phyloP scores from a whole-genome alignment of 2,329 filamentous ascomycete genomes.

The Hirsutella minnesotensis region DNA sequence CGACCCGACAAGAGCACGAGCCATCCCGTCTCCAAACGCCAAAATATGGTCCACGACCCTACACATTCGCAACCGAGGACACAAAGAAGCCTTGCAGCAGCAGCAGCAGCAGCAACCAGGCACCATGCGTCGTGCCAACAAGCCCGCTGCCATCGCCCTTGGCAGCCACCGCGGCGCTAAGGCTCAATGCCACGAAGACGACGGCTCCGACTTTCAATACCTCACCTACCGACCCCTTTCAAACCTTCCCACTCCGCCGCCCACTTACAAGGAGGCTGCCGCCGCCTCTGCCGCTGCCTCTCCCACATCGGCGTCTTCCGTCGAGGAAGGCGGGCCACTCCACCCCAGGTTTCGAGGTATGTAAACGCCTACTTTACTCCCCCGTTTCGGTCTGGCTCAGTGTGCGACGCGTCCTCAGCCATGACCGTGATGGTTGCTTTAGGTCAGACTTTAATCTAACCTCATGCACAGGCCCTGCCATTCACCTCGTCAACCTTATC shows the following conservation, averaged over 20 bases:
- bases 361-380: too few species aligned
- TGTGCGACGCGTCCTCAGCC: neutral
- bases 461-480: conserved; percentile 41
- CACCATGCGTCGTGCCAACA: conserved; percentile 4
- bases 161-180: neutral
- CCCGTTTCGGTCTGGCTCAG: neutral
- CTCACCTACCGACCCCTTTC: conserved; percentile 58
- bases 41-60: conserved; percentile 6
- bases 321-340: conserved; percentile 32
- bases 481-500: conserved; percentile 55
- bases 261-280: conserved; percentile 28
- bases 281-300: conserved; percentile 30
- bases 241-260: conserved; percentile 55
- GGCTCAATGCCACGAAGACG: conserved; percentile 17
- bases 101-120: conserved; percentile 1
- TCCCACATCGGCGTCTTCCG: conserved; percentile 20
- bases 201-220: conserved; percentile 34
- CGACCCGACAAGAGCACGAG: neutral
- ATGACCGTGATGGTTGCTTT: neutral
- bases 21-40: neutral
- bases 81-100: conserved; percentile 3
- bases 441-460: neutral
- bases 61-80: conserved; percentile 1
- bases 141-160: neutral
- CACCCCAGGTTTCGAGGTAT: conserved; percentile 26